Percentiles rank a stretch among this genome's conserved stretches.
These are phyloP conservation scores for Ammopiptanthus mongolicus DNA, from an alignment of 306 rosid species.

Conservation along the genomic window DNA sequence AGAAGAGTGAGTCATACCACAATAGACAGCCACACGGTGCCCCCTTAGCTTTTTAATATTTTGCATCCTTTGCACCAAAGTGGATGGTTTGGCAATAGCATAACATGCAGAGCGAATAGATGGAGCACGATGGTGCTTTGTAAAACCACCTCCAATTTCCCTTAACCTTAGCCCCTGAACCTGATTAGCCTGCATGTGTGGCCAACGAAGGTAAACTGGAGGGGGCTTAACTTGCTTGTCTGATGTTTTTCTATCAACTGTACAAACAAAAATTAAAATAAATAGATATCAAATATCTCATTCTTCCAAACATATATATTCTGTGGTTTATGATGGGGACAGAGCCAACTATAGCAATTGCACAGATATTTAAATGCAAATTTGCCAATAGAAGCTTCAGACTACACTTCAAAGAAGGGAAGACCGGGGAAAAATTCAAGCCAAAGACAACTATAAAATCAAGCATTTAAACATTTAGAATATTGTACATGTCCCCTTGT, in stretches of 20 bases:
- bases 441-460: slow-evolving; percentile 2
- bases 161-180: slow-evolving; percentile 71
- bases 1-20: slow-evolving; percentile 54
- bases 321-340: background rate
- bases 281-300: background rate
- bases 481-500: background rate
- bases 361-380: slow-evolving; percentile 3
- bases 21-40: slow-evolving; percentile 86
- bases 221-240: slow-evolving; percentile 44
- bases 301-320: slow-evolving; percentile 4
- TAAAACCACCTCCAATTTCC: slow-evolving; percentile 90
- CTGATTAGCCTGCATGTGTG: slow-evolving; percentile 85
- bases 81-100: slow-evolving; percentile 89
- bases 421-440: background rate
- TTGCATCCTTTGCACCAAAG: slow-evolving; percentile 85
- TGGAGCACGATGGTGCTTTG: slow-evolving; percentile 82
- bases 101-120: slow-evolving; percentile 85
- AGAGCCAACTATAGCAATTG: background rate
- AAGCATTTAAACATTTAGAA: slow-evolving; percentile 7
- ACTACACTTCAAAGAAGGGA: slow-evolving; percentile 7
- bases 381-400: slow-evolving; percentile 21
- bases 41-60: slow-evolving; percentile 80
- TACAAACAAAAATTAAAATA: slow-evolving; percentile 23
- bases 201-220: slow-evolving; percentile 75
- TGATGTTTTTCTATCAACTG: slow-evolving; percentile 49